These are phyloP conservation scores for Chaetomidium leptoderma DNA, from an alignment of 495 filamentous ascomycete species.

Conservation along the genomic window DNA sequence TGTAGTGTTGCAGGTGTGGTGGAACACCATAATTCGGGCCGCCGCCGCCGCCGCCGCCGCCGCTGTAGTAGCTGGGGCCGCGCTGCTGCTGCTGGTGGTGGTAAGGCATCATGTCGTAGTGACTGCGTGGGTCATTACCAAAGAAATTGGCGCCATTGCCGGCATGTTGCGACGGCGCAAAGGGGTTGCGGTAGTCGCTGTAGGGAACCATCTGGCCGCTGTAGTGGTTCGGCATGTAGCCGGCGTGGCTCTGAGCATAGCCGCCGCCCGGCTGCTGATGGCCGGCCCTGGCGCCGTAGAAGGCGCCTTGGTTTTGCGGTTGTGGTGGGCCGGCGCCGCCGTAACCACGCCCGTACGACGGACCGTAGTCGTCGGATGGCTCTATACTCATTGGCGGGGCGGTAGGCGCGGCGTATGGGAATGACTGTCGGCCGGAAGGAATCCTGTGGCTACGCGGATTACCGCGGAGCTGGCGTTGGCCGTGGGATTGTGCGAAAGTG, in stretches of 20 bases:
- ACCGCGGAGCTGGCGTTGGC: constrained; percentile 34
- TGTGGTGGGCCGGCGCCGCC: constrained; percentile 30
- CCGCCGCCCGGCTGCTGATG: constrained; percentile 16
- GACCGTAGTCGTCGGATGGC: constrained; percentile 40
- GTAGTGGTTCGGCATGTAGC: constrained; percentile 29
- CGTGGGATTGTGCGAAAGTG: constrained; percentile 29
- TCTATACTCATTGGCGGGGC: constrained; percentile 48
- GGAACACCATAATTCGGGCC: constrained; percentile 17
- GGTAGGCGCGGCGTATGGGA: constrained; percentile 34
- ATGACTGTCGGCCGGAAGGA: constrained; percentile 34
- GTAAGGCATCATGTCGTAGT: constrained; percentile 48
- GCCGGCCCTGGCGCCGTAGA: constrained; percentile 35
- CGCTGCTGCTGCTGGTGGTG: constrained; percentile 14
- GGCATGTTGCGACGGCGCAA: constrained; percentile 30
- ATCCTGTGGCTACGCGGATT: constrained; percentile 38
- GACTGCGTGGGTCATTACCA: constrained; percentile 28
- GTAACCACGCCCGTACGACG: constrained; percentile 32
- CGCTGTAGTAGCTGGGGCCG: constrained; percentile 25
- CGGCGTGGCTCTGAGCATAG: constrained; percentile 45
- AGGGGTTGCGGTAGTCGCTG: constrained; percentile 40
- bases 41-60: constrained; percentile 12
- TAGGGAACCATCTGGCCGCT: constrained; percentile 45
- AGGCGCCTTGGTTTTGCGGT: constrained; percentile 31
- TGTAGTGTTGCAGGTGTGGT: constrained; percentile 41
- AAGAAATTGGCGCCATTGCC: constrained; percentile 33